Percentiles rank a stretch among this genome's conserved stretches.
Conservation (phyloP, 768 basidiomycete species). For the Amanita rimosa region DNA sequence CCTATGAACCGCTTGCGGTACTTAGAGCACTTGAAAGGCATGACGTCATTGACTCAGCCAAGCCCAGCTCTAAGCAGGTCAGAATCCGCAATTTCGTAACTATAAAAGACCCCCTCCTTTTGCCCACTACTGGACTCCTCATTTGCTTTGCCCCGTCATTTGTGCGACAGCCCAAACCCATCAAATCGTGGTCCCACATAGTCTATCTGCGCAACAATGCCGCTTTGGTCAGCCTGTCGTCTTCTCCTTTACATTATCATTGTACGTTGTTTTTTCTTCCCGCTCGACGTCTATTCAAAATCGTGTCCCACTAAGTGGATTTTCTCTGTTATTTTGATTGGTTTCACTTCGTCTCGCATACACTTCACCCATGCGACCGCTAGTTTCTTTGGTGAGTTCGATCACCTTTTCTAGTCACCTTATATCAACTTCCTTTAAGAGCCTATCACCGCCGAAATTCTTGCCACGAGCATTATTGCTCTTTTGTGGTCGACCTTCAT, state of each 20-base stretch:
- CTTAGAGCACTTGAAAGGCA: no score
- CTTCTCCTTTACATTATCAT: constrained; percentile 10
- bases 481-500: constrained; percentile 39
- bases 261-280: constrained; percentile 8
- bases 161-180: not conserved
- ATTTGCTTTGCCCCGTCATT: not conserved
- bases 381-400: constrained; percentile 47
- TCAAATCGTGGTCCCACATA: not conserved
- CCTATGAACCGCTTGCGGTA: no score
- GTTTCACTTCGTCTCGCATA: constrained; percentile 41
- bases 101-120: not conserved
- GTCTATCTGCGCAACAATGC: constrained; percentile 6
- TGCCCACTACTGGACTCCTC: not conserved
- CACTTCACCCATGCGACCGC: constrained; percentile 37
- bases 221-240: constrained; percentile 1
- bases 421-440: constrained; percentile 23
- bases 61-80: not conserved
- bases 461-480: constrained; percentile 40
- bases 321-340: constrained; percentile 26
- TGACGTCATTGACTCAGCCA: constrained; percentile 6
- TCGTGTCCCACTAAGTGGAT: constrained; percentile 19
- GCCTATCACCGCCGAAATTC: constrained; percentile 50
- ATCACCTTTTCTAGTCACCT: not conserved
- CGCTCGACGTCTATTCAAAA: not conserved
- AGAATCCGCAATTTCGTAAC: not conserved